Percentiles rank a stretch among this genome's conserved stretches.
Evolutionary conservation across 371 early-diverging fungal genomes (phyloP).

Genomic region (Umbelopsis sp.): DNA sequence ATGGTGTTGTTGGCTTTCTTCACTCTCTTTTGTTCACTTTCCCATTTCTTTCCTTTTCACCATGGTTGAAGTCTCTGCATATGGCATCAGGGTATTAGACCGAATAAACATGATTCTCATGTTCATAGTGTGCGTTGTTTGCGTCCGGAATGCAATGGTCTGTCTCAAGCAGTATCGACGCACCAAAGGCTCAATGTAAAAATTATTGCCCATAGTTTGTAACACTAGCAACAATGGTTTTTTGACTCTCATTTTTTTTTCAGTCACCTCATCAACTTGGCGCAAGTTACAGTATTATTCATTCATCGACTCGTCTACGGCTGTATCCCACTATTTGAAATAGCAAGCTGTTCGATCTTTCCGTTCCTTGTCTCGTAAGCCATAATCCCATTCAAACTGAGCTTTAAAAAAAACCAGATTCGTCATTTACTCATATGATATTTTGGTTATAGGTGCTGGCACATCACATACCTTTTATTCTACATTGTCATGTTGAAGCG

Average conservation of each 20-base stretch:
- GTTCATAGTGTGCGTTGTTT: constrained; percentile 44
- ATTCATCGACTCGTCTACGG: constrained; percentile 49
- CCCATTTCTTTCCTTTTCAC: constrained; percentile 4
- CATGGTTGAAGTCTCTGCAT: constrained; percentile 41
- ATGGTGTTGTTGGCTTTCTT: background rate
- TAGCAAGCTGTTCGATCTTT: constrained; percentile 42
- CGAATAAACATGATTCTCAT: constrained; percentile 49
- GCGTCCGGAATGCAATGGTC: constrained; percentile 42
- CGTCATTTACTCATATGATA: background rate
- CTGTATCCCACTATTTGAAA: constrained; percentile 48
- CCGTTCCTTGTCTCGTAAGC: constrained; percentile 52
- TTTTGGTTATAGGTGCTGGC: constrained; percentile 24
- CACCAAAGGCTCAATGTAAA: constrained; percentile 48
- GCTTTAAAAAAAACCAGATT: background rate
- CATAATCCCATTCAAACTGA: background rate
- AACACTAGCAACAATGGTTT: background rate
- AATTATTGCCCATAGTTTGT: background rate
- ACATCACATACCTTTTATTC: constrained; percentile 37
- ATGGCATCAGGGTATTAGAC: constrained; percentile 43
- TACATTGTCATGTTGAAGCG: constrained; percentile 49
- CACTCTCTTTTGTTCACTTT: background rate
- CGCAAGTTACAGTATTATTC: constrained; percentile 41
- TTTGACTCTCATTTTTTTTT: background rate
- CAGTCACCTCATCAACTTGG: constrained; percentile 48
- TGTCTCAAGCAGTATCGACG: constrained; percentile 45